These are phyloP conservation scores for Coemansia furcata DNA, from an alignment of 192 early-diverging fungal genomes.

Conservation along the genomic window DNA sequence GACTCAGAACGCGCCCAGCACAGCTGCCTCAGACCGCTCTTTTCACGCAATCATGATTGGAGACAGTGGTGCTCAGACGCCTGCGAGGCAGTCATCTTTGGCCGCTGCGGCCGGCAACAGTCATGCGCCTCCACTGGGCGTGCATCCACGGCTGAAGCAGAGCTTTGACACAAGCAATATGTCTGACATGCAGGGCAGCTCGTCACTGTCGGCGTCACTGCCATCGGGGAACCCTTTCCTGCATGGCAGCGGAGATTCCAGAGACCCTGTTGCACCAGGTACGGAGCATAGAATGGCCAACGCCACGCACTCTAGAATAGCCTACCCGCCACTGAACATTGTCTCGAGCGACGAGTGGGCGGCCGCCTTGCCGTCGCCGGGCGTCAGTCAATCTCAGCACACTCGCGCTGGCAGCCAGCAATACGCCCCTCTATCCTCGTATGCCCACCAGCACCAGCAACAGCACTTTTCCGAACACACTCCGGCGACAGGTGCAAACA, in stretches of 20 bases:
- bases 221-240: slow-evolving; percentile 29
- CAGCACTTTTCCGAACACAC: background rate
- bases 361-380: slow-evolving; percentile 9
- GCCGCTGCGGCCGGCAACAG: slow-evolving; percentile 3
- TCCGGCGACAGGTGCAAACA: background rate
- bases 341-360: slow-evolving; percentile 3
- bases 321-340: slow-evolving; percentile 17
- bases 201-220: slow-evolving; percentile 29
- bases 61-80: slow-evolving; percentile 27
- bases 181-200: slow-evolving; percentile 14
- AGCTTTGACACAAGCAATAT: slow-evolving; percentile 15
- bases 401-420: slow-evolving; percentile 15
- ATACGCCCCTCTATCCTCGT: background rate
- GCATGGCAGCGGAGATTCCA: slow-evolving; percentile 11
- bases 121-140: slow-evolving; percentile 10
- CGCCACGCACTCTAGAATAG: slow-evolving; percentile 12
- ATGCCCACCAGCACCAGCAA: slow-evolving; percentile 4
- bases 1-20: slow-evolving; percentile 28
- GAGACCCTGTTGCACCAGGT: background rate
- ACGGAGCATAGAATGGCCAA: background rate
- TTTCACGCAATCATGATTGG: slow-evolving; percentile 52
- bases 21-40: slow-evolving; percentile 39
- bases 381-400: slow-evolving; percentile 1
- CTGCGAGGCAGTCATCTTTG: background rate
- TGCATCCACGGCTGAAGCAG: slow-evolving; percentile 23